These are phyloP conservation scores for Polytolypa hystricis DNA, from an alignment of 2,329 filamentous ascomycete species.

Conservation along the genomic window DNA sequence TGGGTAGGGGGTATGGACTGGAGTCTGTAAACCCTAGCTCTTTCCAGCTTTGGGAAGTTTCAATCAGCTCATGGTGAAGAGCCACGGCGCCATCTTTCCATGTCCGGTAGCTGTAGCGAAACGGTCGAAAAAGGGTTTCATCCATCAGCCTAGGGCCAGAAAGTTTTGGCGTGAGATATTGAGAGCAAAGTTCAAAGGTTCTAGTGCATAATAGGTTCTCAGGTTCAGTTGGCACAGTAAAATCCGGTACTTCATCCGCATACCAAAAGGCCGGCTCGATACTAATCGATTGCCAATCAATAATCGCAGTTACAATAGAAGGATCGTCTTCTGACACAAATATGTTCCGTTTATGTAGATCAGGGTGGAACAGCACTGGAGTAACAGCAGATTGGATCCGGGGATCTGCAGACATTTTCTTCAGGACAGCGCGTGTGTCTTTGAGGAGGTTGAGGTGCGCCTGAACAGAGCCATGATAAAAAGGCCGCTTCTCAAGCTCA, in stretches of 20 bases:
- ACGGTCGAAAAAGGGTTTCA: conserved; percentile 26
- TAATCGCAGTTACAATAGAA: conserved; percentile 26
- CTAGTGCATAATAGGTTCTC: background rate
- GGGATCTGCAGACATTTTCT: conserved; percentile 16
- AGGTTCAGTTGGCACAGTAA: conserved; percentile 17
- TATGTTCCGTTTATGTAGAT: conserved; percentile 32
- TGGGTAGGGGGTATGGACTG: too few relatives aligned
- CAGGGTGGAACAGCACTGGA: conserved; percentile 26
- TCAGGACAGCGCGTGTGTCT: conserved; percentile 18
- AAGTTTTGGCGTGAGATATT: conserved; percentile 21
- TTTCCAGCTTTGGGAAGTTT: too few relatives aligned
- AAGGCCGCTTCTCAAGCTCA: conserved; percentile 14
- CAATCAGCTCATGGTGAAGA: conserved; percentile 29
- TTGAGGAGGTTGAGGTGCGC: conserved; percentile 24
- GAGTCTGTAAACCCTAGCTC: too few relatives aligned
- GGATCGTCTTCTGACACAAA: conserved; percentile 30
- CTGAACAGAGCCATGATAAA: conserved; percentile 25
- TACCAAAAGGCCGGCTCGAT: conserved; percentile 31
- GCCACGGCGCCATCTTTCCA: conserved; percentile 30
- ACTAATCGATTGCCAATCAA: conserved; percentile 32
- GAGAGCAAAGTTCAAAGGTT: background rate
- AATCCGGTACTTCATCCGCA: conserved; percentile 27
- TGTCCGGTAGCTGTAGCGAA: conserved; percentile 29
- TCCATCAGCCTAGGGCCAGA: conserved; percentile 20
- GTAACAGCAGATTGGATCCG: conserved; percentile 16